These are phyloP conservation scores for Colletotrichum sp. DNA, from an alignment of 2,329 filamentous ascomycete genomes.

Conservation along the genomic window DNA sequence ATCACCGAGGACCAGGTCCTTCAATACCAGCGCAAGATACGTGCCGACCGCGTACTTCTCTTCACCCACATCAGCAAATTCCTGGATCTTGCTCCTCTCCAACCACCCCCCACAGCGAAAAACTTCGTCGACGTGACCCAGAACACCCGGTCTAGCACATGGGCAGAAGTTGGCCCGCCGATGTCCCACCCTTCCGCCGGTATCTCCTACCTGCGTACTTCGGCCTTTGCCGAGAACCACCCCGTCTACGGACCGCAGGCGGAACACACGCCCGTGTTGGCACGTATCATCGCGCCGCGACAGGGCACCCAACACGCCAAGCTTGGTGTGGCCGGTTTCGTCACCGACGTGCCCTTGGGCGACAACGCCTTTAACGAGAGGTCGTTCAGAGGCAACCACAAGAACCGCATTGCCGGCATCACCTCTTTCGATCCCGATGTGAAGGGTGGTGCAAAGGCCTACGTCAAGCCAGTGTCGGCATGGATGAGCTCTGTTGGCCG, in stretches of 20 bases:
- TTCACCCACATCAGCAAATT: conserved; percentile 64
- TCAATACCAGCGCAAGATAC: conserved; percentile 57
- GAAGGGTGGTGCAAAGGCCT: conserved; percentile 60
- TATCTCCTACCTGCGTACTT: conserved; percentile 65
- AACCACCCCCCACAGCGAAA: conserved; percentile 32
- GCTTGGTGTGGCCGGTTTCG: conserved; percentile 62
- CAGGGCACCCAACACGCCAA: conserved; percentile 37
- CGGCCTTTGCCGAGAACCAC: conserved; percentile 62
- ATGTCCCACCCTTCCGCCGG: conserved; percentile 67
- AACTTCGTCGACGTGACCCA: conserved; percentile 28
- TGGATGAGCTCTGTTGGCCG: conserved; percentile 55
- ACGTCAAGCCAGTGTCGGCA: conserved; percentile 49
- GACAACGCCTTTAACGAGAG: conserved; percentile 48
- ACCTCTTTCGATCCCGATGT: conserved; percentile 50
- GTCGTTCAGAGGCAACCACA: conserved; percentile 5
- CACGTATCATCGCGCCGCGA: conserved; percentile 56
- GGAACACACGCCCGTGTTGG: conserved; percentile 51
- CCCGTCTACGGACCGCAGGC: conserved; percentile 65
- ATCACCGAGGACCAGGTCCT: conserved; percentile 58
- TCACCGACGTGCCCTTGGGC: conserved; percentile 46
- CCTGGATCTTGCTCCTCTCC: conserved; percentile 64
- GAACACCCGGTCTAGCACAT: conserved; percentile 42
- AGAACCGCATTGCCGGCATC: conserved; percentile 34
- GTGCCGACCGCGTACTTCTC: conserved; percentile 54
- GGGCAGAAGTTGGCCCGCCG: conserved; percentile 60